Conservation (phyloP, 2,329 filamentous ascomycete species). For the Seiridium cupressi region DNA sequence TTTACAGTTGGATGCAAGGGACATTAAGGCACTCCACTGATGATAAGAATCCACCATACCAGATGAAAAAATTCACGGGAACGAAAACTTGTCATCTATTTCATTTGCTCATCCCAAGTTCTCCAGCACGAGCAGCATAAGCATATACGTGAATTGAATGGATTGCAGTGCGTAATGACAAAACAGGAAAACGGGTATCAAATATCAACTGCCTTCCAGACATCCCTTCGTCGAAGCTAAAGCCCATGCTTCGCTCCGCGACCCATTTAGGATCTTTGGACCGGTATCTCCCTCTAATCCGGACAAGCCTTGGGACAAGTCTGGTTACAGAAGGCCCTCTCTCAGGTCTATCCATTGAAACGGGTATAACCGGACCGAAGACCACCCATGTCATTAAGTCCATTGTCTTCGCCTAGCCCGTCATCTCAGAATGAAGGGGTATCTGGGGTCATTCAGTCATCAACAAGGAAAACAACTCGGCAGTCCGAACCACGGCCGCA, state of each 20-base stretch:
- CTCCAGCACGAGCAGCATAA: neutral
- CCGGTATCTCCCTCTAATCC: neutral
- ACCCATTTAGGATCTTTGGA: neutral
- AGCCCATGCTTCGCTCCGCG: neutral
- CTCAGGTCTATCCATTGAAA: neutral
- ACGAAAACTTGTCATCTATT: neutral
- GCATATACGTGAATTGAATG: neutral
- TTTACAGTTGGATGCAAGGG: too few species aligned
- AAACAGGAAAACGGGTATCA: neutral
- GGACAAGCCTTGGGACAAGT: neutral
- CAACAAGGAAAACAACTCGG: conserved; percentile 18
- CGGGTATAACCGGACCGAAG: neutral
- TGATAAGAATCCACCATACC: too few species aligned
- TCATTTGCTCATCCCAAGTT: neutral
- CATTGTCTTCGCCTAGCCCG: conserved; percentile 27
- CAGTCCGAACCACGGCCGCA: neutral
- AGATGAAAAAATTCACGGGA: too few species aligned
- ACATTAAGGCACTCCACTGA: too few species aligned
- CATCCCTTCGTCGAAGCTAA: neutral
- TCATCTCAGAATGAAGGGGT: conserved; percentile 32
- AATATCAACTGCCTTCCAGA: neutral
- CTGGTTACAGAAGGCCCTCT: neutral
- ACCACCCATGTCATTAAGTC: conserved; percentile 10
- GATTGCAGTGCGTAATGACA: neutral
- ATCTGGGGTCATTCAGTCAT: conserved; percentile 29